Evolutionary conservation across 345 rosid species (phyloP).

Genomic region (Citrus australasica): DNA sequence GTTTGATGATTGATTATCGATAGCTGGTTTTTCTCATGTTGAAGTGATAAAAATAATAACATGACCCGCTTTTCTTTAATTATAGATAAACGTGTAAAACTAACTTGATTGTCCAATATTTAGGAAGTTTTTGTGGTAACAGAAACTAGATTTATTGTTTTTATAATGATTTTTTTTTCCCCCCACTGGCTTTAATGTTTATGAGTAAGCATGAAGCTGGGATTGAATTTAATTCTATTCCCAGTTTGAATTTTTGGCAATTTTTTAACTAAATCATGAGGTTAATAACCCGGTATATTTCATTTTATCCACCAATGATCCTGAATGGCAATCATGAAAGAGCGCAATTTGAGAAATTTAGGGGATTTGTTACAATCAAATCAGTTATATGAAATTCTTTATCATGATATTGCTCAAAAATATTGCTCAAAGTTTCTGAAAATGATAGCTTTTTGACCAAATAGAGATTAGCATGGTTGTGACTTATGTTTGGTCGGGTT

Average conservation of each 20-base stretch:
- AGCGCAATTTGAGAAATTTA: conserved; percentile 12
- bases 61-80: not conserved
- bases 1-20: conserved; percentile 5
- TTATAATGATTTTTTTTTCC: not conserved
- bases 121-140: not conserved
- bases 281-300: not conserved
- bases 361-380: not conserved
- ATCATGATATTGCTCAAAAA: not conserved
- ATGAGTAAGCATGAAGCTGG: not conserved
- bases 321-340: conserved; percentile 1
- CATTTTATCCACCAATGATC: not conserved
- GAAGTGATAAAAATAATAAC: not conserved
- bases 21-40: not conserved
- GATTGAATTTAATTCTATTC: not conserved
- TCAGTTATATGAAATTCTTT: conserved; percentile 1
- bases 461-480: conserved; percentile 20
- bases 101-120: not conserved
- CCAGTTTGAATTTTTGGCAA: not conserved
- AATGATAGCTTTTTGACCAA: not conserved
- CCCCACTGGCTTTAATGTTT: not conserved
- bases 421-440: not conserved
- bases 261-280: not conserved
- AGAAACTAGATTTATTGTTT: not conserved
- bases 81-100: not conserved
- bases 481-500: conserved; percentile 26